Base-by-base conservation (phyloP, 1,284 basidiomycete species). In the Malassezia equina region DNA sequence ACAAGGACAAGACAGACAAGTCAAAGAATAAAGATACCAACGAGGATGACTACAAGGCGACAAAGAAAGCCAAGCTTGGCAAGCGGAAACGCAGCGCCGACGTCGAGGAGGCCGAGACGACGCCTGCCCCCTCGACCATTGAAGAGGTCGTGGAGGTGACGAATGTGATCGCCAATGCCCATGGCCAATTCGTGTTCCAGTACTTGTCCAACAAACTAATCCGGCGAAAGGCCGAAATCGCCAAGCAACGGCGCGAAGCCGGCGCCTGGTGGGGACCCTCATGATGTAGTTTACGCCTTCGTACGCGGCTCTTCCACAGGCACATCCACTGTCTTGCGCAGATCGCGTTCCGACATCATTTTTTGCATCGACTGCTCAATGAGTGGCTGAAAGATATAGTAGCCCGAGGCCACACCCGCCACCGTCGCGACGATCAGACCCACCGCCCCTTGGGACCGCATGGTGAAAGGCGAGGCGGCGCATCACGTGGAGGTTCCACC, bases 141-240 rank as follows among this genome's bases (percentile, higher is more conserved):
- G 7, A 4, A 7, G 28, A 29, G 2, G 61, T 63, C 17, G 59
- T 52, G 45, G 64, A 63, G 17, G 55, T 51, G 27, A 13, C 52
- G 36, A 58, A 47, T 8, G 58, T 65, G 39, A 61, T 67, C 39
- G 60, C 56, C 31, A 62, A 61, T 31, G 47, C 65, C 17, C 58
- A 58, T 28, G 58, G 59, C 5, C 51, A 65, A 11, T 62, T 48
- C 31, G 65, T 67, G 7, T 65, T 65, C 36, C 66, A 71, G 45
- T 73, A 73, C 51, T 58, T 73, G 39, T 62, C 63, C 7, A 62
- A 64, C 19, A 58, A 62, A 15, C 60, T 73, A 13, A 66, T 73
- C 53, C 61, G 61, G 27, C 50, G 63, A 19, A 66, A 63, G 47
- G 70, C 69, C 7, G 64, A 64, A 40, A 59, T 73, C 25, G 59